phyloP scores from a whole-genome alignment of 1,139 yeast genomes.

The Oligophagozyma castellii region DNA sequence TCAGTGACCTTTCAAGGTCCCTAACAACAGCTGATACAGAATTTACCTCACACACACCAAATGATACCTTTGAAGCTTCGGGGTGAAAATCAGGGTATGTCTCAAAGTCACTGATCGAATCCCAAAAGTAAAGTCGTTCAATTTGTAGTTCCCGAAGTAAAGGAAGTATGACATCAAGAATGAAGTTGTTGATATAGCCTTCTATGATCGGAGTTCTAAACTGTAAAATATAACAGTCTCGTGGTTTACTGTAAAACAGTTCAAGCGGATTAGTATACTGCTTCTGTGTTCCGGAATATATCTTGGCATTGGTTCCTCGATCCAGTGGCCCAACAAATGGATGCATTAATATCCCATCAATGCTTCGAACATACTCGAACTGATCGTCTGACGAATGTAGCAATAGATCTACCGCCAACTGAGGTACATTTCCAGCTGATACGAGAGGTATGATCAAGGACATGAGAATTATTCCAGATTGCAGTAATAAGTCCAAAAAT shows the following conservation, averaged over 20 bases:
- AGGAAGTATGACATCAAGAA: constrained; percentile 39
- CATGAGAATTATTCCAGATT: constrained; percentile 2
- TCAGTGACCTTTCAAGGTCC: constrained; percentile 13
- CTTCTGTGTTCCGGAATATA: constrained; percentile 2
- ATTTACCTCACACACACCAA: constrained; percentile 14
- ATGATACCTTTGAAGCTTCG: constrained; percentile 4
- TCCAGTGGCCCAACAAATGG: constrained; percentile 83
- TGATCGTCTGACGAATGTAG: constrained; percentile 40
- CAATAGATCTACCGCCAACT: constrained; percentile 60
- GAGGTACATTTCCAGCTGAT: constrained; percentile 84
- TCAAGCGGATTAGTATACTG: constrained; percentile 46
- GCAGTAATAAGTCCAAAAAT: constrained; percentile 1
- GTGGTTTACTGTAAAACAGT: constrained; percentile 31
- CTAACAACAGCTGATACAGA: constrained; percentile 14
- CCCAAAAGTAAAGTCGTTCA: constrained; percentile 41
- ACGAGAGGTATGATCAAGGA: constrained; percentile 57
- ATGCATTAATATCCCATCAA: constrained; percentile 50
- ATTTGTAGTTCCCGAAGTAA: constrained; percentile 32
- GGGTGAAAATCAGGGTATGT: constrained; percentile 6
- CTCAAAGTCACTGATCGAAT: constrained; percentile 57
- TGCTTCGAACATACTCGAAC: constrained; percentile 36
- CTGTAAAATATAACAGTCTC: constrained; percentile 47
- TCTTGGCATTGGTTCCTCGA: constrained; percentile 8
- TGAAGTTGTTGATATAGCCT: constrained; percentile 39
- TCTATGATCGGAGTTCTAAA: constrained; percentile 78